These are phyloP conservation scores for Calonectria leucothoes DNA, from an alignment of 2,329 filamentous ascomycete genomes.

Conservation along the genomic window DNA sequence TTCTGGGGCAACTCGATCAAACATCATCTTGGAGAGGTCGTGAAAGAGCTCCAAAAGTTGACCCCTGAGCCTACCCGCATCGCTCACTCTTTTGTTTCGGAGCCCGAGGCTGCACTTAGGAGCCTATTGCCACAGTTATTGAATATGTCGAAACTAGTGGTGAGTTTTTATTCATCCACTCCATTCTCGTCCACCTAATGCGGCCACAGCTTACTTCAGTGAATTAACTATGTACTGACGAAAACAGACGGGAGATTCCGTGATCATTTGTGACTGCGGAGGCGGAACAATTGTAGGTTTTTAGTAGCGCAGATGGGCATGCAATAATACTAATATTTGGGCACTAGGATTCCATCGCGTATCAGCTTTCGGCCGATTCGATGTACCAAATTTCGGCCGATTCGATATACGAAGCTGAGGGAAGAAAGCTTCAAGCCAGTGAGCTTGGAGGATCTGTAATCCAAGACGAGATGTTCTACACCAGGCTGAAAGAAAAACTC, in stretches of 20 bases:
- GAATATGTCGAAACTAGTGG: background rate
- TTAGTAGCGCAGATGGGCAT: background rate
- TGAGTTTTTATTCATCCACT: background rate
- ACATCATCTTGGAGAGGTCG: background rate
- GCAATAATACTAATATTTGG: background rate
- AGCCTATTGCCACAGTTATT: too few species aligned
- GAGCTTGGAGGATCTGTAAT: background rate
- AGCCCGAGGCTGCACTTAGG: background rate
- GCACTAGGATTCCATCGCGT: background rate
- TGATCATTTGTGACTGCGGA: background rate
- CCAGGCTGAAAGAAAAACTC: background rate
- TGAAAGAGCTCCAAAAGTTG: background rate
- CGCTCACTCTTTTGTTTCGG: background rate
- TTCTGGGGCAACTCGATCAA: background rate
- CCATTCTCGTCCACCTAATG: too few species aligned
- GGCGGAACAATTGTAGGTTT: background rate
- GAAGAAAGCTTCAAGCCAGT: background rate
- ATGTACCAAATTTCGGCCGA: background rate
- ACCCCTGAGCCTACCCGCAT: background rate
- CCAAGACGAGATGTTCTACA: background rate
- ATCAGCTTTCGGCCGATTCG: background rate
- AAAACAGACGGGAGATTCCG: background rate
- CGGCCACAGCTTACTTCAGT: background rate
- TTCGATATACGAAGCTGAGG: background rate
- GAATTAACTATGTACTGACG: background rate